Evolutionary conservation across 306 rosid species (phyloP), one percentile per base, ranked within the genome.

Genomic region (Glycyrrhiza uralensis): DNA sequence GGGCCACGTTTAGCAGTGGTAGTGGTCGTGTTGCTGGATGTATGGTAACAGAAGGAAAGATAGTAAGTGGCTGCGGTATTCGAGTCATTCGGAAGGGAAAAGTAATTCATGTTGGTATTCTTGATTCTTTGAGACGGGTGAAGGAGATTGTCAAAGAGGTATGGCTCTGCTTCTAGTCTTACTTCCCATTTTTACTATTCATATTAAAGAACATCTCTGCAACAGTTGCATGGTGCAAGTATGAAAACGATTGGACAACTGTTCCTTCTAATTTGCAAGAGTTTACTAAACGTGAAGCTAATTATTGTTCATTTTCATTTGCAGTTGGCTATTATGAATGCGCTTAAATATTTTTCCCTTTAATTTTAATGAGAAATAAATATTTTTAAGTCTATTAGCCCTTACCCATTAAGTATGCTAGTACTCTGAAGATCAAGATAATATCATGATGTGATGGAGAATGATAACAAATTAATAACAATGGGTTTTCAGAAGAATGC

Each of bases 21-120:
- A 94, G 99, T 69, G 93, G 96, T 75, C 91, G 88, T 66, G 96
- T 86, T 61, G 99, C 99, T 76, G 99, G 99, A 54, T 94, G 99
- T 82, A 94, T 94, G 97, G 80, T 91, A 32, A 83, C 24, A 0
- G 95, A 89, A 19, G 97, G 99, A 73, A 94, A 94, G 78, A 41
- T 91, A 49, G 51, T 75, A 11, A 81, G 86, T 41, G 95, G 90
- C 51, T 94, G 97, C 10, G 96, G 99, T 38, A 54, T 94, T 79
- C 89, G 82, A 75, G 92, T 94, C 72, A 65, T 79, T 47, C 91
- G 96, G 23, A 94, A 85, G 84, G 89, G 93, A 44, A 91, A 85
- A 81, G 82, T 65, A 4, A 65, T 83, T 45, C 82, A 88, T 71
- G 80, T 71, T 49, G 96, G 96, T 22, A 45, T 76, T 68, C 86